Conservation (phyloP, 2,329 filamentous ascomycete genomes). For the Botrytis squamosa region DNA sequence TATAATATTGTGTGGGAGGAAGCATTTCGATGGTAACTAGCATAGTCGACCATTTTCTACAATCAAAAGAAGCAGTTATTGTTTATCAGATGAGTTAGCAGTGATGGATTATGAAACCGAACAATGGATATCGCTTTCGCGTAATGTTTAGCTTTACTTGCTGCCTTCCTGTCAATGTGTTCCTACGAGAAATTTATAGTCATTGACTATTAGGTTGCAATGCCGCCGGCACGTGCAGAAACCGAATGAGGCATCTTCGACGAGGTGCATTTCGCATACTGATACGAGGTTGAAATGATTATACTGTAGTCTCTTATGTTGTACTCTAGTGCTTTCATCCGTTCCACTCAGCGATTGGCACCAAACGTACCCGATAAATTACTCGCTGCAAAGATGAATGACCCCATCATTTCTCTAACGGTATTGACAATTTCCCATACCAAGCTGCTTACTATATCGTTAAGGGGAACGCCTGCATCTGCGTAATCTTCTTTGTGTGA, state of each 20-base stretch:
- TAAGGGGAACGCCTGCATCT: not conserved
- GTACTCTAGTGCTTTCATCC: not conserved
- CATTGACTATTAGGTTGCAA: not conserved
- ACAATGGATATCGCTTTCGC: not conserved
- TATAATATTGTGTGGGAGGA: not conserved
- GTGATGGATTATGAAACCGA: not conserved
- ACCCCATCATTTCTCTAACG: no score
- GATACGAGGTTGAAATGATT: not conserved
- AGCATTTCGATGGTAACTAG: not conserved
- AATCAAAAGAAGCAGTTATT: not conserved
- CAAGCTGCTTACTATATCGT: not conserved
- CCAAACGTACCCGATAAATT: not conserved
- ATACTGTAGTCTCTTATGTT: not conserved
- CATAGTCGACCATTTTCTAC: not conserved
- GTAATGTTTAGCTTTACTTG: not conserved
- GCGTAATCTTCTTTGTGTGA: not conserved
- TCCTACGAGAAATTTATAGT: fast-evolving
- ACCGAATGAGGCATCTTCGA: not conserved
- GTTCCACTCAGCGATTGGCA: not conserved
- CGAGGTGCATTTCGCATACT: not conserved
- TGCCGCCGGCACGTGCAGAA: not conserved
- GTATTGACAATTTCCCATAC: not conserved
- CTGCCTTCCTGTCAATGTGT: not conserved
- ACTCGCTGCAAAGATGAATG: not conserved
- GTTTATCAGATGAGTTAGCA: not conserved